Evolutionary conservation across 2,329 filamentous ascomycete genomes (phyloP), one percentile per base, ranked within the genome.

Genomic region (Pseudogymnoascus sp.): DNA sequence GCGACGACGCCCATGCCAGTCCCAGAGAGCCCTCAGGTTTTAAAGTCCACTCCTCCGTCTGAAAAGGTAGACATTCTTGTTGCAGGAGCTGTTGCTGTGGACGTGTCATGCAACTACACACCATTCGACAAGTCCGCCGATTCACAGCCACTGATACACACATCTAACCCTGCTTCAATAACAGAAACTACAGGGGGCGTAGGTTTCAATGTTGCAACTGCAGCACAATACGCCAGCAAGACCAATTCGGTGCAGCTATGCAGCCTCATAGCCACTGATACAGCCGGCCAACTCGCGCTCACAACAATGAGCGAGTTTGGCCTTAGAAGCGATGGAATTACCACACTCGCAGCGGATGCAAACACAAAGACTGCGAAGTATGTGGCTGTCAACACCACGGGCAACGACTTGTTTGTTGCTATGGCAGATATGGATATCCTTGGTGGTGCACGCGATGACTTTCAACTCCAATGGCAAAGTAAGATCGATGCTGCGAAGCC

Each of bases 161-260:
- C 72, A 74, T 4, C 81, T 85, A 5, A 76, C 81, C 59, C 77
- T 86, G 37, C 83, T 6, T 77, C 79, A 11, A 95, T 97, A 66
- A 84, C 78, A 36, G 91, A 96, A 70, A 90, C 88, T 0, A 82
- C 97, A 6, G 94, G 94, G 10, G 94, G 94, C 5, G 94, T 97
- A 6, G 94, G 90, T 5, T 87, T 92, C 70, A 97, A 97, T 69
- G 90, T 97, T 47, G 91, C 94, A 13, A 82, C 91, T 57, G 92
- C 93, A 47, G 87, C 90, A 0, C 89, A 92, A 66, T 81, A 86
- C 33, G 80, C 80, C 11, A 81, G 88, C 63, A 84, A 83, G 6
- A 70, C 75, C 15, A 83, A 80, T 37, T 75, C 76, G 11, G 88
- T 94, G 6, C 81, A 84, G 21, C 83, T 97, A 13, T 92, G 88